A percentile compares a stretch with the other conserved stretches of the same genome.
These are phyloP conservation scores for Aristolochia fimbriata DNA, from an alignment of 164 flowering plant genomes.

Conservation along the genomic window DNA sequence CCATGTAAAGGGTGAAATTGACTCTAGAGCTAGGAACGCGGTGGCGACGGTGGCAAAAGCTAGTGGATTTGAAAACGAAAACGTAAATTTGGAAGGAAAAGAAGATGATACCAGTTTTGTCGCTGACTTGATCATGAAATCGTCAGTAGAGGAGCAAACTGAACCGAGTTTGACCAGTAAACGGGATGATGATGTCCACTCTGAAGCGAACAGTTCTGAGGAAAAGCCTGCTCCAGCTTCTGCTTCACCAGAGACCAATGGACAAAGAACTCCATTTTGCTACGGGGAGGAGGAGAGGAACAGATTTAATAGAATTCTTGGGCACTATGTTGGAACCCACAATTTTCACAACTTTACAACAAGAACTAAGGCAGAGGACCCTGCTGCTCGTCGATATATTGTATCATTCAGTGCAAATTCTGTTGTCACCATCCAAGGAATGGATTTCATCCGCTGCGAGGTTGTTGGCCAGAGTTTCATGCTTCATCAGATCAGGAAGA, in stretches of 20 bases:
- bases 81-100: background rate
- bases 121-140: background rate
- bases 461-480: slow-evolving; percentile 99
- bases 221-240: too few relatives aligned
- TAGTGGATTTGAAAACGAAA: background rate
- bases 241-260: background rate
- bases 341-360: slow-evolving; percentile 93
- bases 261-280: slow-evolving; percentile 20
- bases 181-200: too few relatives aligned
- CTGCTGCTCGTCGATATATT: slow-evolving; percentile 67
- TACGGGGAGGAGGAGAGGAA: slow-evolving; percentile 76
- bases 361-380: slow-evolving; percentile 85
- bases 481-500: slow-evolving; percentile 97
- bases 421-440: slow-evolving; percentile 52
- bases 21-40: background rate
- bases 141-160: background rate
- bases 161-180: background rate
- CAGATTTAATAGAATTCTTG: slow-evolving; percentile 71
- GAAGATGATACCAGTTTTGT: background rate
- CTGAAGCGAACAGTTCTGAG: too few relatives aligned
- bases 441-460: slow-evolving; percentile 91
- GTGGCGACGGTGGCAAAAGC: background rate
- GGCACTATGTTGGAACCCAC: slow-evolving; percentile 69
- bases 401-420: slow-evolving; percentile 64
- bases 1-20: background rate